Evolutionary conservation across 2,329 filamentous ascomycete species (phyloP), one percentile per base, ranked within the genome.

Genomic region (Pseudogymnoascus sp.): DNA sequence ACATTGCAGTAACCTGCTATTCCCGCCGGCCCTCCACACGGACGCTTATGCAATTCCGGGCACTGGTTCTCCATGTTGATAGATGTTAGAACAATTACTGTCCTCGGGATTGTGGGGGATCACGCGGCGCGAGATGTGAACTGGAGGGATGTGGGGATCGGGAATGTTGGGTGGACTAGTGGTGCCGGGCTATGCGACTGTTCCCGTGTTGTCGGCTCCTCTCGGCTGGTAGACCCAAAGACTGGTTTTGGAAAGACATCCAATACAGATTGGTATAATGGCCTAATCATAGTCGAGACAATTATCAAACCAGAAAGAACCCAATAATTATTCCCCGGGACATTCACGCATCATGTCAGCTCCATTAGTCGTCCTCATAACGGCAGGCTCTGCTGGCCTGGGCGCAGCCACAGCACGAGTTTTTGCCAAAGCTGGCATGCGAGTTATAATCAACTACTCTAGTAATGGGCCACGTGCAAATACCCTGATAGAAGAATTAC

Each of bases 371-470:
- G 74, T 71, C 15, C 72, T 80, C 63, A 85, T 83, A 26, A 83
- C 80, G 0, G 81, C 79, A n/a, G 78, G 78, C 29, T 80, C 76
- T 46, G 79, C 89, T 67, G 90, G 90, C 2, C 82, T 93, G 33
- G 90, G 90, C 37, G 89, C 88, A 46, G 79, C 87, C 3, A 80
- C 90, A 2, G 83, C 82, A 40, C 81, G 83, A 63, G 83, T 86
- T 33, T 90, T 93, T 69, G 89, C 89, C 7, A 76, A 80, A 21
- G 80, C 87, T 69, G 88, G 88, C 56, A 84, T 83, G 71, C 87
- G 89, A 64, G 78, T 93, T 9, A 84, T 85, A 7, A 82, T 95
- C 72, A 93, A 93, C 76, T 93, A 91, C 75, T 79, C 82, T 74
- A 83, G 80, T 66, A 86, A 83, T 72, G 74, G 78, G 37, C 79